Evolutionary conservation across 345 rosid species (phyloP).

Genomic region (Odontarrhena argentea): DNA sequence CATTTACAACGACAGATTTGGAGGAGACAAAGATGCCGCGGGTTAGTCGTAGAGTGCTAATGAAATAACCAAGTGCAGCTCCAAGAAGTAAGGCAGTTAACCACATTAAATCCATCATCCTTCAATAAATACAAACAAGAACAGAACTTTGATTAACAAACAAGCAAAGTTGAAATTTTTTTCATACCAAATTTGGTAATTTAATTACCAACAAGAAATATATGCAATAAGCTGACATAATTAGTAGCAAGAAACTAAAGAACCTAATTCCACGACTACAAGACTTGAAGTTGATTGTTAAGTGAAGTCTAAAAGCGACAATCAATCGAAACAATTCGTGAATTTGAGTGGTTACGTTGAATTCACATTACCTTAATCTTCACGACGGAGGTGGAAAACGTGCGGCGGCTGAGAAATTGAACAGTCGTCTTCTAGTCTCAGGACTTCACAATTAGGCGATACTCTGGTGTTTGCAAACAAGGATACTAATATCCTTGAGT

Average conservation of each 20-base stretch:
- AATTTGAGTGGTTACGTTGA: neutral
- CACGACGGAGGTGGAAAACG: constrained; percentile 4
- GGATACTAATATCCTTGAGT: neutral
- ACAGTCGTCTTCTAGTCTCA: neutral
- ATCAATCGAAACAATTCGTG: neutral
- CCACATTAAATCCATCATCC: constrained; percentile 69
- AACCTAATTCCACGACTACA: neutral
- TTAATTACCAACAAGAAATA: neutral
- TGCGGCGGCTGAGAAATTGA: constrained; percentile 31
- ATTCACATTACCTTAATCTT: constrained; percentile 25
- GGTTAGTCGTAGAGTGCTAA: constrained; percentile 54
- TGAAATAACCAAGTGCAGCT: constrained; percentile 75
- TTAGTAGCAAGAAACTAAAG: neutral
- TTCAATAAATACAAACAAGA: constrained; percentile 12
- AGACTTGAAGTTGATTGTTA: neutral
- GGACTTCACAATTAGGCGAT: constrained; percentile 26
- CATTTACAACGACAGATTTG: constrained; percentile 34
- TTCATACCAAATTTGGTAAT: neutral
- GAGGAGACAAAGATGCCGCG: constrained; percentile 43
- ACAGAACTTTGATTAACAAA: neutral
- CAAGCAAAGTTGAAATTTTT: neutral
- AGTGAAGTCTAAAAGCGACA: neutral
- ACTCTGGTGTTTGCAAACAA: constrained; percentile 26
- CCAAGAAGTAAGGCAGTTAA: constrained; percentile 69
- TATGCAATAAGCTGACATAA: neutral